A percentile compares a stretch with the other conserved stretches of the same genome.
These are phyloP conservation scores for Leccinum imitatum DNA, from an alignment of 768 basidiomycete species.

Conservation along the genomic window DNA sequence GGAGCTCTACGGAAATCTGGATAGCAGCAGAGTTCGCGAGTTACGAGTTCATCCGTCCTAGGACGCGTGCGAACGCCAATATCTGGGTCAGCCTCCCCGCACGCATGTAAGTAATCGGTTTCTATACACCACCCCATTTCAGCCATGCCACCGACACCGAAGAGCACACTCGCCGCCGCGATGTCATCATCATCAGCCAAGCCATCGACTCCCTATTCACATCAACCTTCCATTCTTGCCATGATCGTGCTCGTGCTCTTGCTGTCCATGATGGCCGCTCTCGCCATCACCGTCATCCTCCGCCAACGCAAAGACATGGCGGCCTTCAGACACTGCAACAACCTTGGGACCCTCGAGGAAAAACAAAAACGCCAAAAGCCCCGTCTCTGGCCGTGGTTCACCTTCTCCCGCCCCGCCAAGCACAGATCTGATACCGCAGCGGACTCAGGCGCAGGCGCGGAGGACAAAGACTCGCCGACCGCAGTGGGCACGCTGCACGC, in stretches of 20 bases:
- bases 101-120: not conserved
- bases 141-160: conserved; percentile 20
- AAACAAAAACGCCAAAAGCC: not conserved
- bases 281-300: conserved; percentile 21
- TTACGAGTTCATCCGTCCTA: not conserved
- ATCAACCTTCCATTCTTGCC: conserved; percentile 18
- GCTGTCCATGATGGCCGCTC: conserved; percentile 19
- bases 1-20: no score
- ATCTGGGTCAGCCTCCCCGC: conserved; percentile 13
- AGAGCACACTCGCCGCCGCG: not conserved
- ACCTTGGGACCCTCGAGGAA: not conserved
- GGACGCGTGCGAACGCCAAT: no score
- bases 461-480: conserved; percentile 7
- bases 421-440: not conserved
- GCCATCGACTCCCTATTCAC: not conserved
- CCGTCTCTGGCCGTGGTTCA: conserved; percentile 2
- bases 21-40: no score
- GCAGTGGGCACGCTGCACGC: conserved; percentile 26
- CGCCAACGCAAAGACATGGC: conserved; percentile 15
- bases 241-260: conserved; percentile 20
- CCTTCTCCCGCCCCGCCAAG: not conserved
- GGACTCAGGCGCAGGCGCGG: not conserved
- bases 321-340: not conserved
- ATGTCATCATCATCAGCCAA: not conserved
- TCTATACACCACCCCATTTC: not conserved